phyloP scores from a whole-genome alignment of 192 early-diverging fungal species.

The Umbelopsis sp. region DNA sequence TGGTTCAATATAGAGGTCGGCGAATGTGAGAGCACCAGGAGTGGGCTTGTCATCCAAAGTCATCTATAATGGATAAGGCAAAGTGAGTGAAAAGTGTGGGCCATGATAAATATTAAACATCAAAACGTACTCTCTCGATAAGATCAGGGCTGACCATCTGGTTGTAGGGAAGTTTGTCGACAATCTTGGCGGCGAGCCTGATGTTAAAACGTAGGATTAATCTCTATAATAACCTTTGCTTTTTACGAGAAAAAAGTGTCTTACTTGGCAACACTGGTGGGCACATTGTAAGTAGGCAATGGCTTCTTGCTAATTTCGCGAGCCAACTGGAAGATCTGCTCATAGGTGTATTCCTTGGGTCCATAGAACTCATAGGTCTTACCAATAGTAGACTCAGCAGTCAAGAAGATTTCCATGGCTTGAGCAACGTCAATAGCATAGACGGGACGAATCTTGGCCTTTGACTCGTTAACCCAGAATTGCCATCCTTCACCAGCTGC shows the following conservation, averaged over 20 bases:
- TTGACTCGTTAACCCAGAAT: constrained; percentile 67
- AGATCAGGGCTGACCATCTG: constrained; percentile 81
- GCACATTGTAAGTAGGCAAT: constrained; percentile 55
- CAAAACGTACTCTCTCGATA: constrained; percentile 67
- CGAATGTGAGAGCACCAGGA: constrained; percentile 78
- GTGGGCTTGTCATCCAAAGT: constrained; percentile 71
- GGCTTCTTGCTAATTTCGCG: constrained; percentile 57
- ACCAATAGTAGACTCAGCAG: constrained; percentile 73
- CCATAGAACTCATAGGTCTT: constrained; percentile 91
- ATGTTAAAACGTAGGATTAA: not conserved
- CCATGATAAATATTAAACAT: constrained; percentile 9
- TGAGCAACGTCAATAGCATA: constrained; percentile 86
- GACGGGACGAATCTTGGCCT: constrained; percentile 70
- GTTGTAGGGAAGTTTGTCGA: constrained; percentile 74
- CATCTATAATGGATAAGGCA: constrained; percentile 54
- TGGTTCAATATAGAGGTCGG: constrained; percentile 84
- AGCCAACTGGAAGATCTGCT: constrained; percentile 72
- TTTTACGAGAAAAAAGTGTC: no score
- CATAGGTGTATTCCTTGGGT: constrained; percentile 74
- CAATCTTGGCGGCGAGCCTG: constrained; percentile 54
- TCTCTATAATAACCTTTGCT: no score
- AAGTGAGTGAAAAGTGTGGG: not conserved
- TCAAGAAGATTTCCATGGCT: constrained; percentile 75
- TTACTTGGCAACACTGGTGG: constrained; percentile 69
- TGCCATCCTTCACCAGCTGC: constrained; percentile 49